phyloP scores from a whole-genome alignment of 106 monocot genomes.

The Xerophyta viscosa region DNA sequence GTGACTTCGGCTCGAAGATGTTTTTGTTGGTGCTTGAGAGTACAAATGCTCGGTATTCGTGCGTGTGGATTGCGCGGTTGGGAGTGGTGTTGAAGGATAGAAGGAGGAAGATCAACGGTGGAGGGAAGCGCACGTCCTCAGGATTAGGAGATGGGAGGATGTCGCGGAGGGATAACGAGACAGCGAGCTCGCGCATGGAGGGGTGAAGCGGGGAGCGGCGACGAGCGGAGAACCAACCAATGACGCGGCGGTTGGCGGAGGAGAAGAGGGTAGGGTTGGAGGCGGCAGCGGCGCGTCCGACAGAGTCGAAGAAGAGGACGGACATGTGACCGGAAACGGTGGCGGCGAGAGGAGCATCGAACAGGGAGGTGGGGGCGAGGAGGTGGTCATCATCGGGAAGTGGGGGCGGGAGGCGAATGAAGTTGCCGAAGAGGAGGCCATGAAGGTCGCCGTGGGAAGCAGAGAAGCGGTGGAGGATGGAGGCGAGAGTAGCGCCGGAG shows the following conservation, averaged over 20 bases:
- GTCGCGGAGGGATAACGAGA: constrained; percentile 33
- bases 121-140: not conserved
- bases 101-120: constrained; percentile 35
- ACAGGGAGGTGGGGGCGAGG: not conserved
- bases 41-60: constrained; percentile 41
- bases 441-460: not conserved
- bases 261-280: constrained; percentile 1
- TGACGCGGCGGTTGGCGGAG: constrained; percentile 9
- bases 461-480: not conserved
- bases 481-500: not conserved
- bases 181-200: constrained; percentile 57
- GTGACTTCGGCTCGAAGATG: constrained; percentile 26
- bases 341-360: constrained; percentile 13
- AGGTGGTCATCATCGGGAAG: not conserved
- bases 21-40: constrained; percentile 1
- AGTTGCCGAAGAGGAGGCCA: not conserved
- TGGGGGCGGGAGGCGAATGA: not conserved
- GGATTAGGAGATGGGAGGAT: constrained; percentile 14
- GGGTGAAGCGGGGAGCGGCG: constrained; percentile 41
- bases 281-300: constrained; percentile 12
- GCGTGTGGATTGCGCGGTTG: constrained; percentile 47
- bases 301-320: constrained; percentile 23
- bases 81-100: constrained; percentile 24
- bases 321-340: constrained; percentile 31
- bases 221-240: constrained; percentile 55